phyloP scores from a whole-genome alignment of 257 asterid species.

The Solanum pennellii region DNA sequence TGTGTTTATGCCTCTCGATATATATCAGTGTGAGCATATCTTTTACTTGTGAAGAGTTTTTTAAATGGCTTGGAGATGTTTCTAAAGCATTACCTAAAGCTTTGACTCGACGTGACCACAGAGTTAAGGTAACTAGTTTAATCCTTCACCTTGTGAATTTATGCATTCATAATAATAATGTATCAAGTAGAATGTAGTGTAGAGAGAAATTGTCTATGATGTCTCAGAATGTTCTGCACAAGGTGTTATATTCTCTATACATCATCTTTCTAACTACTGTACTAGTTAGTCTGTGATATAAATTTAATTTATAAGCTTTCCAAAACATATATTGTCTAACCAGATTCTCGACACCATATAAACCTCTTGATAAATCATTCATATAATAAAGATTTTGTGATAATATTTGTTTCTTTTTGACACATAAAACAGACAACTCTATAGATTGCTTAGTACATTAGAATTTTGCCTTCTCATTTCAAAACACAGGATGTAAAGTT shows the following conservation, averaged over 20 bases:
- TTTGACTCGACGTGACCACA: constrained; percentile 96
- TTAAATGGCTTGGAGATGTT: constrained; percentile 98
- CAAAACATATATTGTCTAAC: not conserved
- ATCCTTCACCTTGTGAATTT: not conserved
- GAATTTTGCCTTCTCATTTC: not conserved
- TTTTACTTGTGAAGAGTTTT: not conserved
- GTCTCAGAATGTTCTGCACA: not conserved
- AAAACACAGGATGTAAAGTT: not conserved
- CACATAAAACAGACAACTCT: not conserved
- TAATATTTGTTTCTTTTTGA: not conserved
- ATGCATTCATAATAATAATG: not conserved
- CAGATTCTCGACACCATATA: not conserved
- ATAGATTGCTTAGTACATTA: not conserved
- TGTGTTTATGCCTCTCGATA: not conserved
- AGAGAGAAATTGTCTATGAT: not conserved
- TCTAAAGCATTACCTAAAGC: constrained; percentile 99
- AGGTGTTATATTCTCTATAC: not conserved
- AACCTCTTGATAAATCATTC: not conserved
- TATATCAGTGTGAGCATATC: not conserved
- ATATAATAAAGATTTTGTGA: not conserved
- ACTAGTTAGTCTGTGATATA: not conserved
- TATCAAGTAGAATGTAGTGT: not conserved
- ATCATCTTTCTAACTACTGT: not conserved
- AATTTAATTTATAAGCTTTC: not conserved
- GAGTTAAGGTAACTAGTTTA: constrained; percentile 73